phyloP scores from a whole-genome alignment of 2,329 filamentous ascomycete genomes.

The Colletotrichum liriopes region DNA sequence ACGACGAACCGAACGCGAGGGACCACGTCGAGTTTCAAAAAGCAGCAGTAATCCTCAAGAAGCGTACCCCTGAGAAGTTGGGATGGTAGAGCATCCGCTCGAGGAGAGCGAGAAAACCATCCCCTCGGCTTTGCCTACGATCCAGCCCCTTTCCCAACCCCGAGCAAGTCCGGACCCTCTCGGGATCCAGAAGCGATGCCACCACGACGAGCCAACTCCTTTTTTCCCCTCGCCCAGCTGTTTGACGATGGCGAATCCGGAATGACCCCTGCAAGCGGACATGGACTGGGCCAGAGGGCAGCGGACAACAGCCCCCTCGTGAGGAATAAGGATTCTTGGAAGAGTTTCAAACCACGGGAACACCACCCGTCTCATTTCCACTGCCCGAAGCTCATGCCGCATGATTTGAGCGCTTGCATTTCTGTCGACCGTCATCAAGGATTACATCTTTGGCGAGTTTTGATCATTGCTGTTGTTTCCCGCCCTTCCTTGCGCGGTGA shows the following conservation, averaged over 20 bases:
- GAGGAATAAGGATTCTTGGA: constrained; percentile 5
- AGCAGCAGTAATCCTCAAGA: not conserved
- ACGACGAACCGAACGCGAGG: constrained; percentile 14
- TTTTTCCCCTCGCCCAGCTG: not conserved
- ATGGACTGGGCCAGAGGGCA: not conserved
- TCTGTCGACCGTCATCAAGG: too few species aligned
- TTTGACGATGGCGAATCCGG: constrained; percentile 8
- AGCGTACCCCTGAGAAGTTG: not conserved
- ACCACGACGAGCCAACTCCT: constrained; percentile 1
- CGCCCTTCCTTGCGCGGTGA: not conserved
- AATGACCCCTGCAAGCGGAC: constrained; percentile 17
- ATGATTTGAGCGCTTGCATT: constrained; percentile 24
- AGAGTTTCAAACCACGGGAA: constrained; percentile 12
- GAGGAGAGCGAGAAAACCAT: not conserved
- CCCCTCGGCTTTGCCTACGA: not conserved
- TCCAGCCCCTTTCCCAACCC: constrained; percentile 12
- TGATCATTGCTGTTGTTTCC: too few species aligned
- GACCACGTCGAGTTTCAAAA: not conserved
- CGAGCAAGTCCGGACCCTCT: constrained; percentile 4
- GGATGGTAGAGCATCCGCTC: not conserved
- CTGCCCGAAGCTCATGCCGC: not conserved
- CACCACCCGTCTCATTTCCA: constrained; percentile 10
- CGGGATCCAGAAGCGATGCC: constrained; percentile 19
- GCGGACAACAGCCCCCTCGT: not conserved
- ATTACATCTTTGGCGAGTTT: too few species aligned